Evolutionary conservation across 306 rosid genomes (phyloP).

Genomic region (Luffa aegyptiaca): DNA sequence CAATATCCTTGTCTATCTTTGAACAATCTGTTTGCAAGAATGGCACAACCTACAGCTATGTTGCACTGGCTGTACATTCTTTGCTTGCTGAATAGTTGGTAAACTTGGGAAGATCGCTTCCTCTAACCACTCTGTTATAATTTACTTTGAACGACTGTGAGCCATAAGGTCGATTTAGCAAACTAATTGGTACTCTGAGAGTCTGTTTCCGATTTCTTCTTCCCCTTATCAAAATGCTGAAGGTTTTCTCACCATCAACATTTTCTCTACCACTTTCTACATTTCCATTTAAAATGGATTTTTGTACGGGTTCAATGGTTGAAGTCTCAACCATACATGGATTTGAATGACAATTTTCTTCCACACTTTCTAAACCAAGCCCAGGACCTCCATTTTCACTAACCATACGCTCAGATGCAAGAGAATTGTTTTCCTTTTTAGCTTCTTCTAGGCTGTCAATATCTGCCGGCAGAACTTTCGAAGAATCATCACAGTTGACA

Average conservation of each 20-base stretch:
- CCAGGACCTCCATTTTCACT: conserved; percentile 31
- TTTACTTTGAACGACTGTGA: conserved; percentile 87
- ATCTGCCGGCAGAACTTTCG: conserved; percentile 35
- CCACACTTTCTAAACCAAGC: conserved; percentile 30
- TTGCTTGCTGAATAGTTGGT: conserved; percentile 44
- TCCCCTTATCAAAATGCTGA: conserved; percentile 86
- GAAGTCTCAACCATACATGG: conserved; percentile 30
- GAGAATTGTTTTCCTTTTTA: conserved; percentile 29
- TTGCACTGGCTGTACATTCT: conserved; percentile 73
- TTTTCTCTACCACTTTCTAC: conserved; percentile 32
- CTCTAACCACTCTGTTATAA: conserved; percentile 76
- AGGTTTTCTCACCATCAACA: conserved; percentile 72
- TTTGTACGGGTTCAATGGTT: conserved; percentile 19
- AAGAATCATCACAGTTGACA: conserved; percentile 32
- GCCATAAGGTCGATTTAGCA: conserved; percentile 81
- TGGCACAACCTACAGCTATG: conserved; percentile 23
- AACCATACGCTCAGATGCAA: conserved; percentile 21
- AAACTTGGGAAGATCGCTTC: conserved; percentile 58
- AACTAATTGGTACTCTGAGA: conserved; percentile 86
- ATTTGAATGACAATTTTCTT: conserved; percentile 45
- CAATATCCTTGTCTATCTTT: conserved; percentile 19
- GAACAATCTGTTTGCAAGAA: conserved; percentile 19
- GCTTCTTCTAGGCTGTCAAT: conserved; percentile 41
- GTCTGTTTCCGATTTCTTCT: conserved; percentile 92
- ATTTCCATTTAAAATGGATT: conserved; percentile 19